Percentiles rank a stretch among this genome's conserved stretches.
Conservation (phyloP, 768 basidiomycete species). For the Brasilioporus rufonigricans region DNA sequence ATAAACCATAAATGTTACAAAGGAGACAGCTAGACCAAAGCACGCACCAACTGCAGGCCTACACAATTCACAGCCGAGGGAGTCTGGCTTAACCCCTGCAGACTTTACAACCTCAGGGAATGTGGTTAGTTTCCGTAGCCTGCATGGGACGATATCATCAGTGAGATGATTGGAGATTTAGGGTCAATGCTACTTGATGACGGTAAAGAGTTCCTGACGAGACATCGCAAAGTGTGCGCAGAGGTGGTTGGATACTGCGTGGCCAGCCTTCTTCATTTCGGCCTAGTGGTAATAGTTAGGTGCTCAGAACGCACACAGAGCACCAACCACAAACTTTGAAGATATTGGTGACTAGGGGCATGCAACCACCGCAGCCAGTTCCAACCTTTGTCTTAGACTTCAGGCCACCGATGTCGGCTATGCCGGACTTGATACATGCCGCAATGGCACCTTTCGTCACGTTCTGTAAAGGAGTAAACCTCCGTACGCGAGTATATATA, state of each 20-base stretch:
- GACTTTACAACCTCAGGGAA: conserved; percentile 52
- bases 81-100: conserved; percentile 44
- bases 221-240: conserved; percentile 66
- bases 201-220: conserved; percentile 64
- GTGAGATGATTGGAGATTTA: neutral
- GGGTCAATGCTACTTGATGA: conserved; percentile 42
- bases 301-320: neutral
- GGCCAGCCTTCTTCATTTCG: conserved; percentile 68
- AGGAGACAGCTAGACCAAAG: neutral
- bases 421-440: conserved; percentile 49
- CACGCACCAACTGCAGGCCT: conserved; percentile 58
- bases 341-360: conserved; percentile 49
- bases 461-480: conserved; percentile 38
- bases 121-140: conserved; percentile 58
- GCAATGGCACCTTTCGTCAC: conserved; percentile 59
- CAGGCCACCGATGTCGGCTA: conserved; percentile 48
- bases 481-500: neutral
- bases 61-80: conserved; percentile 71
- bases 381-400: conserved; percentile 69
- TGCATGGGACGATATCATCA: neutral
- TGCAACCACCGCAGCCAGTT: conserved; percentile 72
- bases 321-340: conserved; percentile 32
- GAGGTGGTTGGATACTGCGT: conserved; percentile 53
- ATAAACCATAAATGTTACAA: neutral
- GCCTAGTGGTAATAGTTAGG: conserved; percentile 33